A percentile compares a stretch with the other conserved stretches of the same genome.
These are phyloP conservation scores for Meyerozyma elateridarum DNA, from an alignment of 1,139 yeast species.

Conservation along the genomic window DNA sequence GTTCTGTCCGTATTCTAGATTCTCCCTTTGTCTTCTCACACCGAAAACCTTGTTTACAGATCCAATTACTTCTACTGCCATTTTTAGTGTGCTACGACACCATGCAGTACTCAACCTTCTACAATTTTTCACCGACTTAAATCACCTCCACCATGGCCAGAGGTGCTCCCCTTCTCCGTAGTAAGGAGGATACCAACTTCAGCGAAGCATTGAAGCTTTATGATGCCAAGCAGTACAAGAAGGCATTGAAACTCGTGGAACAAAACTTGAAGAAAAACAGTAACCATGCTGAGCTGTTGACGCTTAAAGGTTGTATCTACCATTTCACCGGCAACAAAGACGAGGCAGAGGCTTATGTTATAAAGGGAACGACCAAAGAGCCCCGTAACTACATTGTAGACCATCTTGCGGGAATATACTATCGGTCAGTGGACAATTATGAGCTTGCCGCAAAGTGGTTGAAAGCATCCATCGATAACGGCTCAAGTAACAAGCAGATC, in stretches of 20 bases:
- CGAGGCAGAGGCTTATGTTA: constrained; percentile 63
- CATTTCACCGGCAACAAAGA: constrained; percentile 44
- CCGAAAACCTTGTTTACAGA: no score
- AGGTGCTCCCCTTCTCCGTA: constrained; percentile 32
- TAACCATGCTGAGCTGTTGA: constrained; percentile 73
- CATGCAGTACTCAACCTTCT: constrained; percentile 1
- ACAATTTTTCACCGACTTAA: neutral
- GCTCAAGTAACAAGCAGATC: constrained; percentile 74
- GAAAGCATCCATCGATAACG: constrained; percentile 70
- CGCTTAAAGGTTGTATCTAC: constrained; percentile 75
- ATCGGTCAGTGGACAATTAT: constrained; percentile 66
- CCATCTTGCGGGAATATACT: constrained; percentile 84
- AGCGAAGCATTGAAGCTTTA: constrained; percentile 78
- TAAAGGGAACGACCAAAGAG: constrained; percentile 57
- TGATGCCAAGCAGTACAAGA: constrained; percentile 83
- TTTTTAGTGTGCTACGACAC: constrained; percentile 1
- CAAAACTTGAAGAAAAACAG: constrained; percentile 71
- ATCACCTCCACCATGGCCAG: constrained; percentile 13
- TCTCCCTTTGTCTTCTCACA: no score
- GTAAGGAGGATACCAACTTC: constrained; percentile 66
- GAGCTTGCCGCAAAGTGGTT: constrained; percentile 78
- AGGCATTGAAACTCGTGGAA: constrained; percentile 74
- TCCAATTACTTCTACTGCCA: neutral
- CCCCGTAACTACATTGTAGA: constrained; percentile 63
- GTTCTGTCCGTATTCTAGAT: no score